Base-by-base conservation (phyloP, 2,329 filamentous ascomycete species). In the Metarhizium humberi region DNA sequence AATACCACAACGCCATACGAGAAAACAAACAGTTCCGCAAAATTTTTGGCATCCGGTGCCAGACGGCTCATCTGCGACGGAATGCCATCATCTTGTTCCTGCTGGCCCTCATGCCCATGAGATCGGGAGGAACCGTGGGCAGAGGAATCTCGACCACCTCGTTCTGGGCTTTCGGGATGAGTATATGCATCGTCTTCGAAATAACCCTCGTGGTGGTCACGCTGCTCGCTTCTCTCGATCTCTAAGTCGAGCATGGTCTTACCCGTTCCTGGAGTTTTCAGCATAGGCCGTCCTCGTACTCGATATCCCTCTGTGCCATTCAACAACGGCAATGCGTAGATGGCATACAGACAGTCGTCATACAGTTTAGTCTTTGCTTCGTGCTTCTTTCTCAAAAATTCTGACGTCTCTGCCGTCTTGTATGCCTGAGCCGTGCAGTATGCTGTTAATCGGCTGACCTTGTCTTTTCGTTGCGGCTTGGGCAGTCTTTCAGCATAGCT, bases 1-100 rank as follows among this genome's bases (percentile, higher is more conserved):
- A 99, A 96, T 5, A 99, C 94, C 0, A 94, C 92, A 0, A 99
- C 92, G 20, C 94, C 94, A 66, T 99, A 99, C 16, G 89, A 92
- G 70, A 95, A 97, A 63, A 99, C 87, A 67, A 96, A 97, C 83
- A 97, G 90, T 72, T 99, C 94, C 46, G 90, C 92, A 66, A 95
- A 90, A 55, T 85, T 80, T 65, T 92, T 85, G 40, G 86, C 82
- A 66, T 90, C 84, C 6, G 87, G 81, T 1, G 81, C 81, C 29
- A 90, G 78, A 32, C 82, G 79, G 67, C 81, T 78, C 59, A 79
- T 73, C 29, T 81, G 73, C 65, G 78, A 76, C 56, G 75, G 56
- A 14, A 61, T 63, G 47, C 74, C 75, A 60, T 75, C 72, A 43
- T 71, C 71, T n/a, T 67, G 67, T 52, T 68, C 61, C 8, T 56